Evolutionary conservation across 495 filamentous ascomycete species (phyloP), one percentile per base, ranked within the genome.

Genomic region (Clohesyomyces aquaticus): DNA sequence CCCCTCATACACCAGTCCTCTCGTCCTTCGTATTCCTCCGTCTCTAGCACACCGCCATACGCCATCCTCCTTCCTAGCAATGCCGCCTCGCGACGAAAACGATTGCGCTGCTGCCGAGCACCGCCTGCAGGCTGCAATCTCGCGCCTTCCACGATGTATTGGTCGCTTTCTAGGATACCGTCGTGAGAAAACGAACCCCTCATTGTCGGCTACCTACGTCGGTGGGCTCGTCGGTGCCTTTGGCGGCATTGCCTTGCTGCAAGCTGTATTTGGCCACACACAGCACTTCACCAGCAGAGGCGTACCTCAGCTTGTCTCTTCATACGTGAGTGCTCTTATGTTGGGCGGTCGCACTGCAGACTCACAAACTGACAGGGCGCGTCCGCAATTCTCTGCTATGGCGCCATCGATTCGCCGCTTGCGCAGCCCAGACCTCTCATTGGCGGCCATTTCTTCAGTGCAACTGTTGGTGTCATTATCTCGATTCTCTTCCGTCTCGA

Each of bases 351-450:
- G 27, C 21, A 4, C 43, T 3, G 43, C 42, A 48, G 21, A 58
- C 55, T 11, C 14, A 18, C 23, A n/a, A n/a, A n/a, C 16, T 41
- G 19, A 2, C 19, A 65, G 61, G 66, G 54, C 45, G 61, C 61
- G 19, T 59, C 61, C 19, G 61, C 55, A 1, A 55, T 65, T 45
- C 66, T 65, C 42, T 45, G 49, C 35, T 68, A 65, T 43, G 55
- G 55, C 12, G 49, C 52, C 27, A 68, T 68, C 27, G 45, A 63
- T 16, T 22, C 50, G 16, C 65, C 65, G 1, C 54, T 68, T 1
- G 59, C 65, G 9, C 61, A 68, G 42, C 66, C 61, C 14, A 55
- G 61, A 11, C 2, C 59, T 23, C 55, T 65, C 27, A 60, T 68
- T 23, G 42, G 53, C 41, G 60, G 61, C 23, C 66, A 68, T 27